These are phyloP conservation scores for Colletotrichum viniferum DNA, from an alignment of 2,329 filamentous ascomycete species.

Conservation along the genomic window DNA sequence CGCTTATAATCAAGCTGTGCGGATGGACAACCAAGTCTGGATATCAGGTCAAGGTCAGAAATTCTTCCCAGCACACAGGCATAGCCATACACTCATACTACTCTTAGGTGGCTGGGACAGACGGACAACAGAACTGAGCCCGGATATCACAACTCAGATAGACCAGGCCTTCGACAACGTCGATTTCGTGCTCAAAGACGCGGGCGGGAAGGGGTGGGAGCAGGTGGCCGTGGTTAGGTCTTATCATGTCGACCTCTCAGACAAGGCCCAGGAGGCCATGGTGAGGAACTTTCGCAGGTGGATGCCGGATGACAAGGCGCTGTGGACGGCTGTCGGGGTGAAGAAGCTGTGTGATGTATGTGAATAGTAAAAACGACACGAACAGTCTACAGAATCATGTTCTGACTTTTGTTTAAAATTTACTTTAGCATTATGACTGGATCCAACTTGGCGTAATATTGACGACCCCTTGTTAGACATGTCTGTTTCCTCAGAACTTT, in stretches of 20 bases:
- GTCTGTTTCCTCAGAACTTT: too few species aligned
- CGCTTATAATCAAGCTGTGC: neutral
- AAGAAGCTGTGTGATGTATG: neutral
- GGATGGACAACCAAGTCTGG: neutral
- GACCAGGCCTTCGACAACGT: neutral
- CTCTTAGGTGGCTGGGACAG: neutral
- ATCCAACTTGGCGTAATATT: too few species aligned
- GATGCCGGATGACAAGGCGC: neutral
- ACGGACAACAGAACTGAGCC: too few species aligned
- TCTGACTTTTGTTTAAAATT: too few species aligned
- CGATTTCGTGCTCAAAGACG: neutral
- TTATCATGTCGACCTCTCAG: neutral
- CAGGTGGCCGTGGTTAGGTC: neutral
- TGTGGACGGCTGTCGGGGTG: neutral
- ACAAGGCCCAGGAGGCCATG: neutral
- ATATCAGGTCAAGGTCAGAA: neutral
- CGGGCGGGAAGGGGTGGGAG: neutral
- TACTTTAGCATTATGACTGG: too few species aligned
- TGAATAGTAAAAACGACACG: too few species aligned
- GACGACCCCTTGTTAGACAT: too few species aligned
- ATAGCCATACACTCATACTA: fast-evolving
- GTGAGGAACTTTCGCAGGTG: neutral
- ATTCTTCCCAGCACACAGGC: neutral
- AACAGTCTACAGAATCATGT: too few species aligned
- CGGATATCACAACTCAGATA: too few species aligned